Base-by-base conservation (phyloP, 148 eudicot species). In the Rhododendron ferrugineum region DNA sequence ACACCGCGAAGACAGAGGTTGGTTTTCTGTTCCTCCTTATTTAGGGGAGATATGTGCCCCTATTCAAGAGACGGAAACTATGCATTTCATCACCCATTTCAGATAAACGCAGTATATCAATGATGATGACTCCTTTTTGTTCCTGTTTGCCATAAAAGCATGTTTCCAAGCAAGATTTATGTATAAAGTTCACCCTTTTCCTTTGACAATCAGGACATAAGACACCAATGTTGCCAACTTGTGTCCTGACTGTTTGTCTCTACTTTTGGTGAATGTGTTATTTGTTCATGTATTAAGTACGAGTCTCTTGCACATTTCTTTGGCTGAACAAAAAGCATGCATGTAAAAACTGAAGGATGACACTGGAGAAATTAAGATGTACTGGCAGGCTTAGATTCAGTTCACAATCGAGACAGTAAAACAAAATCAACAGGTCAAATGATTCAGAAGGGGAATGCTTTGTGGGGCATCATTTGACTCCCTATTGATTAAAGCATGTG, bases 1-100 rank as follows among this genome's bases (percentile, higher is more conserved):
- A 22, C 88, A 90, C 78, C 88, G 93, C 83, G 93, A 94, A 90
- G 98, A 89, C 83, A 93, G 89, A 94, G 96, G 98, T 95, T 56
- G 56, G 90, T 86, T 76, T 54, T 77, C 60, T 62, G 37, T 78
- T 77, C 73, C 76, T 79, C 30, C 64, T 58, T 20, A 60, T 85
- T 47, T 54, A 34, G 18, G 16, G 79, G 20, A 26, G 79, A 13
- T 10, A 23, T 83, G 30, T 80, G 72, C 28, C 13, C 52, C 16
- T 79, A 47, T 83, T 50, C 36, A 64, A 64, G 70, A 32, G 6
- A 49, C 44, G 54, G 34, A 79, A 56, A 82, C 22, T 5, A 44
- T 81, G 16, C 16, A 66, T 83, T 58, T 66, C 42, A 66, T 37
- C 34, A 40, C 62, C 50, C 23, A 13, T 62, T 36, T n/a, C 46